These are phyloP conservation scores for Cochlearia excelsa DNA, from an alignment of 345 rosid genomes.

Conservation along the genomic window DNA sequence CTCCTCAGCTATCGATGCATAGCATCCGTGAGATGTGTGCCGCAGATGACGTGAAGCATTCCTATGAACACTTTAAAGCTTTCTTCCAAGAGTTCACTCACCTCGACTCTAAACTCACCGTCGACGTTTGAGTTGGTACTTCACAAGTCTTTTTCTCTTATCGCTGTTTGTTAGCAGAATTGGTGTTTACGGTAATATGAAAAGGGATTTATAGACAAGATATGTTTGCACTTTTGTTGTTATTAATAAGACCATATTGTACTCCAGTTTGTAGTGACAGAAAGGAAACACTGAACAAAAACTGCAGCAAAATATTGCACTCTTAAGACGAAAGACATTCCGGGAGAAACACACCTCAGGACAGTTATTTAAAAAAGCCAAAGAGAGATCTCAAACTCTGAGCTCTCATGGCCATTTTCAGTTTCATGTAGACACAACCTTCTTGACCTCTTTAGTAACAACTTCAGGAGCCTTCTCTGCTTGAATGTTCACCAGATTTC, in stretches of 20 bases:
- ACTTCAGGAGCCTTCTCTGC: constrained; percentile 83
- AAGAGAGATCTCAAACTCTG: constrained; percentile 12
- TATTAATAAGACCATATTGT: too few species aligned
- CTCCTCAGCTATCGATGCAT: constrained; percentile 96
- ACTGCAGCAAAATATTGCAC: constrained; percentile 25
- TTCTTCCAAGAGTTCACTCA: constrained; percentile 63
- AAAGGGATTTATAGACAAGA: not conserved
- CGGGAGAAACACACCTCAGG: constrained; percentile 12
- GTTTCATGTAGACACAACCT: constrained; percentile 49
- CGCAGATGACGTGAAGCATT: constrained; percentile 68
- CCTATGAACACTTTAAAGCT: constrained; percentile 92
- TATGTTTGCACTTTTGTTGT: too few species aligned
- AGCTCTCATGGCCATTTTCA: not conserved
- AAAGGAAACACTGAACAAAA: constrained; percentile 15
- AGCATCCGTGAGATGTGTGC: constrained; percentile 98
- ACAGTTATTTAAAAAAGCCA: not conserved
- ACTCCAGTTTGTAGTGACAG: too few species aligned
- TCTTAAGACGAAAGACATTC: constrained; percentile 17
- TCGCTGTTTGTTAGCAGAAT: not conserved
- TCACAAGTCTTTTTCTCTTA: not conserved
- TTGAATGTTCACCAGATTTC: constrained; percentile 60
- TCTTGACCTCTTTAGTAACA: constrained; percentile 72
- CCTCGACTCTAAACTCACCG: constrained; percentile 62
- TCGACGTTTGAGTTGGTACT: constrained; percentile 44
- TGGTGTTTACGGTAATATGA: constrained; percentile 3